Percentiles rank a stretch among this genome's conserved stretches.
Conservation (phyloP, 768 basidiomycete species). For the Auricularia sp. region DNA sequence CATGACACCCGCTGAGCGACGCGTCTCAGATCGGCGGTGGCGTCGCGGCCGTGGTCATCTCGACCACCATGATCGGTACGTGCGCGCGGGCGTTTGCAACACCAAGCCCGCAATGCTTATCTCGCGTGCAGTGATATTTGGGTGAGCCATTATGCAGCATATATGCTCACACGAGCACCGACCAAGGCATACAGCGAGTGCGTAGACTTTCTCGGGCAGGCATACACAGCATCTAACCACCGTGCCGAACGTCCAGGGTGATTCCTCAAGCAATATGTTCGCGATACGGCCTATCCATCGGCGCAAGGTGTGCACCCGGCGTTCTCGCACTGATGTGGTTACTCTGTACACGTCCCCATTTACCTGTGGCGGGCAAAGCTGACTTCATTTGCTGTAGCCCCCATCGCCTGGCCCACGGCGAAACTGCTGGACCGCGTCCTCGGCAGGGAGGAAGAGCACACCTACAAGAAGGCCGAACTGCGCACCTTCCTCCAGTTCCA, state of each 20-base stretch:
- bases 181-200: not conserved
- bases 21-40: constrained; percentile 49
- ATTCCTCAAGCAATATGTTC: constrained; percentile 67
- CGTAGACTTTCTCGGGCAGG: not conserved
- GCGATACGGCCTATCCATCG: constrained; percentile 69
- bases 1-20: not conserved
- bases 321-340: constrained; percentile 67
- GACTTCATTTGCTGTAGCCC: constrained; percentile 32
- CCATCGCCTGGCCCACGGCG: constrained; percentile 63
- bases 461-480: constrained; percentile 75
- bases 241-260: constrained; percentile 31
- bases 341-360: constrained; percentile 24
- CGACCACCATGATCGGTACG: constrained; percentile 60
- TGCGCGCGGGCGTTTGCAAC: not conserved
- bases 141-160: not conserved
- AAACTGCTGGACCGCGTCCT: constrained; percentile 72
- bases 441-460: constrained; percentile 56
- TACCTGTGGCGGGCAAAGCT: not conserved
- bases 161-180: not conserved
- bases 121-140: not conserved
- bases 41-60: constrained; percentile 65
- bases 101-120: not conserved
- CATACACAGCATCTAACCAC: no score
- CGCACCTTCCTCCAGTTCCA: constrained; percentile 52
- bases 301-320: constrained; percentile 66